phyloP scores from a whole-genome alignment of 2,329 filamentous ascomycete genomes.

The Alternaria incomplexa region DNA sequence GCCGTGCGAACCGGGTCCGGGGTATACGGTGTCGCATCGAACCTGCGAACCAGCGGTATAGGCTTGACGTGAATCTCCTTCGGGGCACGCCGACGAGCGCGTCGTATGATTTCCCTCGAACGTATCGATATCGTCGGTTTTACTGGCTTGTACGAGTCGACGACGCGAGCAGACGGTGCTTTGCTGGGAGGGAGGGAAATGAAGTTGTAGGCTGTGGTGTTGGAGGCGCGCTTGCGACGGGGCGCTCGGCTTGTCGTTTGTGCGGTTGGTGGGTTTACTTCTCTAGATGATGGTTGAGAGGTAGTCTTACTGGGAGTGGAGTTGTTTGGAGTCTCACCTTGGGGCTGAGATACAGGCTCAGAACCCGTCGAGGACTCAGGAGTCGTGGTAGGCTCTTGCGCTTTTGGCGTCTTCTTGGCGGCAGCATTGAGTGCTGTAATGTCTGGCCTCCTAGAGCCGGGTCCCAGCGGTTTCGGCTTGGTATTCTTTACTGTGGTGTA shows the following conservation, averaged over 20 bases:
- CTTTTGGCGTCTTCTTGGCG: not conserved
- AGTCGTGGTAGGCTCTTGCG: not conserved
- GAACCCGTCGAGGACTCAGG: not conserved
- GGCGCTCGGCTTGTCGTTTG: not conserved
- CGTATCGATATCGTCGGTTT: constrained; percentile 3
- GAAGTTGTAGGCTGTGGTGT: constrained; percentile 2
- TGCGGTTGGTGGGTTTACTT: not conserved
- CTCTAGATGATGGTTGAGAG: constrained; percentile 4
- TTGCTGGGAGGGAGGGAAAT: not conserved
- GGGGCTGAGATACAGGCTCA: not conserved
- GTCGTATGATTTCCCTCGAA: constrained; percentile 2
- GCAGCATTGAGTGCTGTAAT: not conserved
- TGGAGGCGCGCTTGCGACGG: not conserved
- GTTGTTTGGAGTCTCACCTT: not conserved
- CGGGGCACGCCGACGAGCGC: not conserved
- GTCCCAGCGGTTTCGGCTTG: not conserved
- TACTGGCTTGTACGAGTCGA: not conserved
- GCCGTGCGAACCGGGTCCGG: not conserved
- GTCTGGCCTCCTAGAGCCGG: not conserved
- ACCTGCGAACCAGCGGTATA: constrained; percentile 1
- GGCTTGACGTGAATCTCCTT: not conserved
- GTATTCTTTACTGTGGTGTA: constrained; percentile 12
- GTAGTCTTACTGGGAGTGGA: not conserved
- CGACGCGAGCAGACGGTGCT: not conserved
- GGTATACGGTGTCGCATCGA: constrained; percentile 4